Evolutionary conservation across 257 asterid genomes (phyloP).

Genomic region (Rhazya stricta): DNA sequence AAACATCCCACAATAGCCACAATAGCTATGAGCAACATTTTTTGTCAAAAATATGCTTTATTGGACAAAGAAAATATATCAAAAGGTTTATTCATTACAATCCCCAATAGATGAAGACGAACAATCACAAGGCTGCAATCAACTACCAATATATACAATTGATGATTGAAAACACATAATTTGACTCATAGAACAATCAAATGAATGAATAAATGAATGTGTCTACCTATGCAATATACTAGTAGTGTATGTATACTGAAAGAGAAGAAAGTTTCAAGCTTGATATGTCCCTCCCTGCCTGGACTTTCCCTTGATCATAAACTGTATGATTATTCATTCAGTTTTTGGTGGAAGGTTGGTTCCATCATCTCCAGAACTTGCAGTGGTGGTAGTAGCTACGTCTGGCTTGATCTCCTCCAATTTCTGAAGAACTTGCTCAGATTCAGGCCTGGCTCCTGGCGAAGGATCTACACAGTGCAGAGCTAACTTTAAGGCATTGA

Average conservation of each 20-base stretch:
- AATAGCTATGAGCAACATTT: too few relatives aligned
- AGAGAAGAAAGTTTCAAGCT: neutral
- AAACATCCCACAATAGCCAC: too few relatives aligned
- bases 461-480: constrained; percentile 88
- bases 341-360: constrained; percentile 21
- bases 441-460: constrained; percentile 78
- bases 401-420: constrained; percentile 72
- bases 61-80: constrained; percentile 5
- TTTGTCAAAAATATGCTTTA: neutral
- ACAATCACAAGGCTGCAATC: constrained; percentile 5
- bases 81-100: constrained; percentile 16
- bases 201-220: constrained; percentile 26
- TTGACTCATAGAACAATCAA: constrained; percentile 21
- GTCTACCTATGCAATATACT: neutral
- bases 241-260: neutral
- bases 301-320: neutral
- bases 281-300: neutral
- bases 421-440: constrained; percentile 55
- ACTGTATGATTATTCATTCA: constrained; percentile 18
- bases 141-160: constrained; percentile 18
- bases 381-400: neutral
- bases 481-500: constrained; percentile 68
- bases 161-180: constrained; percentile 7
- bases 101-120: neutral
- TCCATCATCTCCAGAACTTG: constrained; percentile 32